phyloP scores from a whole-genome alignment of 2,329 filamentous ascomycete species.

The Lasiodiplodia citricola region DNA sequence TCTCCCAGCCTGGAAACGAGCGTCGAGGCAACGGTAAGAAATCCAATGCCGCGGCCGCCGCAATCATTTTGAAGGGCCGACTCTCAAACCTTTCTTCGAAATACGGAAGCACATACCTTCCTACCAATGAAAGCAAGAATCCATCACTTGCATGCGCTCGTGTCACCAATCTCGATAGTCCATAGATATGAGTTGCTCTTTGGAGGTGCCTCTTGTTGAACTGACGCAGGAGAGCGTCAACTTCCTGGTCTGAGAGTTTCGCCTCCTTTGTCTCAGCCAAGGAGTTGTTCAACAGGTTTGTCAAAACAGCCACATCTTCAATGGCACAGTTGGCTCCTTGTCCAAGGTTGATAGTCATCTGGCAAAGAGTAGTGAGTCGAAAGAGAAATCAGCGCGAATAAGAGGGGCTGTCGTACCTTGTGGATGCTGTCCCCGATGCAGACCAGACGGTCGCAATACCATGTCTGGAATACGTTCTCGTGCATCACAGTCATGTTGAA shows the following conservation, averaged over 20 bases:
- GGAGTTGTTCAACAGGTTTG: neutral
- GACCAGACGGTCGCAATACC: conserved; percentile 47
- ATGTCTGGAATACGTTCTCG: conserved; percentile 46
- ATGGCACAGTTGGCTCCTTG: conserved; percentile 1
- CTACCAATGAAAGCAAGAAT: neutral
- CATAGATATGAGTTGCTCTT: neutral
- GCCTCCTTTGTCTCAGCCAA: neutral
- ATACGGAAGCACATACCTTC: neutral
- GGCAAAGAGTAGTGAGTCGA: neutral
- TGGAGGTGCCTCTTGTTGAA: neutral
- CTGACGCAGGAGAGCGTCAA: neutral
- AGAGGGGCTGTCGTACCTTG: conserved; percentile 38
- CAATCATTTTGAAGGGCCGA: neutral
- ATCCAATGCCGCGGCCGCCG: neutral
- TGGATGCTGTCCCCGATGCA: conserved; percentile 51
- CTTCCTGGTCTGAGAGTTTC: neutral
- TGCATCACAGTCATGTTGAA: conserved; percentile 39
- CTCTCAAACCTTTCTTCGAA: neutral
- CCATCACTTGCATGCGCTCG: neutral
- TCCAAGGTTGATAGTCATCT: conserved; percentile 1
- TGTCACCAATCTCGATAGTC: neutral
- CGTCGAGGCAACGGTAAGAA: neutral
- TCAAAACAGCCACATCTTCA: neutral
- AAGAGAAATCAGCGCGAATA: neutral
- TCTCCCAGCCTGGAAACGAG: neutral